Evolutionary conservation across 2,329 filamentous ascomycete genomes (phyloP).

Genomic region (Fusarium neocosmosporiellum): DNA sequence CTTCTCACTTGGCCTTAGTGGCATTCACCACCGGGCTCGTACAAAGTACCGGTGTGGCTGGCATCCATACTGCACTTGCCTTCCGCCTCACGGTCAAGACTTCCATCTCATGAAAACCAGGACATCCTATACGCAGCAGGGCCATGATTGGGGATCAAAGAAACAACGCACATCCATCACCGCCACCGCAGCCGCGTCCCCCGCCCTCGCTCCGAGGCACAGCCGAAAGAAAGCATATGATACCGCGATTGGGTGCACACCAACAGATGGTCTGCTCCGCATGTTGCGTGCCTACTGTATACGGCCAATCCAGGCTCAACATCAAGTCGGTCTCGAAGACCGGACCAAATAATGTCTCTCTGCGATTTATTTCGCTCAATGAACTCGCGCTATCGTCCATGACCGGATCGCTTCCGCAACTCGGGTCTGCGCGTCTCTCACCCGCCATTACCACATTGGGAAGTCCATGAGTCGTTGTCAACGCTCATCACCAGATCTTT

Average conservation of each 20-base stretch:
- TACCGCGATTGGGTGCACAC: slow-evolving; percentile 25
- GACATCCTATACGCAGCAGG: slow-evolving; percentile 1
- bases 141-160: slow-evolving; percentile 19
- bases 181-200: slow-evolving; percentile 20
- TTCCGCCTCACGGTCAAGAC: slow-evolving; percentile 3
- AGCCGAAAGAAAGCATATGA: slow-evolving; percentile 41
- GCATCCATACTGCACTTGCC: not conserved
- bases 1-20: slow-evolving; percentile 37
- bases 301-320: slow-evolving; percentile 20
- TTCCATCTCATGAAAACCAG: slow-evolving; percentile 8
- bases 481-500: slow-evolving; percentile 36
- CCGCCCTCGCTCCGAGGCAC: slow-evolving; percentile 36
- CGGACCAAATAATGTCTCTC: slow-evolving; percentile 11
- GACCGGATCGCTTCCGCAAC: slow-evolving; percentile 22
- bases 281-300: slow-evolving; percentile 4
- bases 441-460: slow-evolving; percentile 17
- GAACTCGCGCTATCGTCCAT: slow-evolving; percentile 21
- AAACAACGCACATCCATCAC: slow-evolving; percentile 37
- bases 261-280: slow-evolving; percentile 6
- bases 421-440: slow-evolving; percentile 20
- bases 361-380: slow-evolving; percentile 19
- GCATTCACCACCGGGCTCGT: slow-evolving; percentile 3
- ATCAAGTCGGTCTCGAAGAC: slow-evolving; percentile 11
- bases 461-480: slow-evolving; percentile 15
- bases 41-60: slow-evolving; percentile 15